Evolutionary conservation across 257 asterid species (phyloP), one percentile per base, ranked within the genome.

Genomic region (Lycium barbarum): DNA sequence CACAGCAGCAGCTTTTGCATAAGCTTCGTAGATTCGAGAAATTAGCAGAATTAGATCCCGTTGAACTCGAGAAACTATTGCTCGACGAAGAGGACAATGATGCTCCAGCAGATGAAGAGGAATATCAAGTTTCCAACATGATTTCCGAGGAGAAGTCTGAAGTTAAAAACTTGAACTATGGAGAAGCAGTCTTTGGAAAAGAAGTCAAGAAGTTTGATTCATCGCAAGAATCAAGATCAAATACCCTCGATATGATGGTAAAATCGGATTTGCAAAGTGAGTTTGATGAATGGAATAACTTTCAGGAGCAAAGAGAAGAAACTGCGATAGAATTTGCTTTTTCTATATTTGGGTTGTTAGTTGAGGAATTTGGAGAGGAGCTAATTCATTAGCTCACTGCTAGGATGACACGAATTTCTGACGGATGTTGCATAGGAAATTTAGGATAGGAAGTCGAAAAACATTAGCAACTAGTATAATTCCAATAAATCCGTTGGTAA

Each of bases 41-140:
- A 38, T 91, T 93, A 0, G 94, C 94, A 4, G 93, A 88, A n/a
- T 67, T 93, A 85, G 92, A 92, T 84, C 94, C 97, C 10, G 83
- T 90, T 68, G 94, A 93, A 76, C 97, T 92, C 1, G 93, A 92
- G 90, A 90, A 90, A 84, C 87, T 85, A 86, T 80, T 90, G 74
- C 72, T 89, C 12, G 92, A 91, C 76, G 92, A 88, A 51, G 90
- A 93, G 9, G 87, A 88, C 2, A 93, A 90, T 43, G 93, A 88
- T 5, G 89, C 88, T 2, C 86, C 33, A 3, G 68, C 26, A 15
- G 83, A 45, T 7, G 74, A 68, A 3, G 85, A 81, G 26, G 90
- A 62, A n/a, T 33, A 12, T 1, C 90, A 83, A 18, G 93, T 87
- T 1, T 83, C 81, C 0, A 88, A 90, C 80, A 84, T 90, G 53